These are phyloP conservation scores for Tagetes erecta DNA, from an alignment of 129 eudicot genomes.

Conservation along the genomic window DNA sequence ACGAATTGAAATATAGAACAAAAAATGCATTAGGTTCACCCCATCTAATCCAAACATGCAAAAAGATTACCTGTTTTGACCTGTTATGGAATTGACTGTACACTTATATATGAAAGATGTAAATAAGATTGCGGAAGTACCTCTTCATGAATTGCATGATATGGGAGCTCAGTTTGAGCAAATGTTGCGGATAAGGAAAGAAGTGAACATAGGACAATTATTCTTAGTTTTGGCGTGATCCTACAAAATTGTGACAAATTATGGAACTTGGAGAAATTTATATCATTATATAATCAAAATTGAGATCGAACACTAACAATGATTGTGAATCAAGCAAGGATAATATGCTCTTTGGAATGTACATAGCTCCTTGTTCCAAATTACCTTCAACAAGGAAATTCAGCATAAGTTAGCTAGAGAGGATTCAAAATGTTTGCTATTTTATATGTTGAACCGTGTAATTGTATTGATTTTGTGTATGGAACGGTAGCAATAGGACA, in stretches of 20 bases:
- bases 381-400: constrained; percentile 44
- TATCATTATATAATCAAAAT: background rate
- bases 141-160: constrained; percentile 46
- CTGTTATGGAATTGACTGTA: background rate
- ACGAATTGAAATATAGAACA: background rate
- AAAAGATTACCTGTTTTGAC: background rate
- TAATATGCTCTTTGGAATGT: constrained; percentile 53
- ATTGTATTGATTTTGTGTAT: background rate
- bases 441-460: background rate
- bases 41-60: background rate
- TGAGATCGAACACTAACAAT: constrained; percentile 47
- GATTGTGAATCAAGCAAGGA: constrained; percentile 60
- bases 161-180: constrained; percentile 53
- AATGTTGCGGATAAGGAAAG: constrained; percentile 49
- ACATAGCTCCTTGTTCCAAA: constrained; percentile 53
- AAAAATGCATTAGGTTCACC: background rate
- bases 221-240: constrained; percentile 51
- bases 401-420: constrained; percentile 19
- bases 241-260: constrained; percentile 37
- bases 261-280: background rate
- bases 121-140: constrained; percentile 35
- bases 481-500: background rate
- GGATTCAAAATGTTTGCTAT: background rate
- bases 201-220: constrained; percentile 51
- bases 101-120: background rate